Conservation (phyloP, 2,329 filamentous ascomycete genomes). For the Aspergillus tanneri region DNA sequence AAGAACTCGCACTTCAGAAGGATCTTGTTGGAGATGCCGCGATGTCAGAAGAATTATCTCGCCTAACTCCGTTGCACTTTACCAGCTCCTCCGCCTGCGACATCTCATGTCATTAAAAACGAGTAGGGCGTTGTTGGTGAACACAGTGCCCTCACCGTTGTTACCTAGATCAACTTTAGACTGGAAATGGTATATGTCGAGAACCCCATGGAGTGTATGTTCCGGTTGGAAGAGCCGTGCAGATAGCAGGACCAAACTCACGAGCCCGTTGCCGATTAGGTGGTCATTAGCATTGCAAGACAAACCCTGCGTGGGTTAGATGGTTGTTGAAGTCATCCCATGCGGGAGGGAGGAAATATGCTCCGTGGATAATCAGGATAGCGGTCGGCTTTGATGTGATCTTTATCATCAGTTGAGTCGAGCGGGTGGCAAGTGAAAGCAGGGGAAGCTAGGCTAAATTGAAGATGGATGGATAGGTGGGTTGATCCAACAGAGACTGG, state of each 20-base stretch:
- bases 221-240: not conserved
- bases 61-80: too few relatives aligned
- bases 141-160: not conserved
- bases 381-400: constrained; percentile 7
- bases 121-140: not conserved
- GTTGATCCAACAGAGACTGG: too few relatives aligned
- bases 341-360: constrained; percentile 12
- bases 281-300: not conserved
- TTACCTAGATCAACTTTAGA: not conserved
- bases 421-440: too few relatives aligned
- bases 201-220: not conserved
- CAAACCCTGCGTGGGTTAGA: not conserved
- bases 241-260: not conserved
- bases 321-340: constrained; percentile 6
- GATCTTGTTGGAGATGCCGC: too few relatives aligned
- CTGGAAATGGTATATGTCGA: not conserved
- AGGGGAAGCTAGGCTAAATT: too few relatives aligned
- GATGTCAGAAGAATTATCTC: too few relatives aligned
- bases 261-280: not conserved
- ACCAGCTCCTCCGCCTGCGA: too few relatives aligned
- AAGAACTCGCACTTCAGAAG: too few relatives aligned
- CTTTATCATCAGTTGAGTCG: too few relatives aligned
- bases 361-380: constrained; percentile 14
- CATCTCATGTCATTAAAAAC: not conserved
- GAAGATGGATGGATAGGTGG: too few relatives aligned